These are phyloP conservation scores for Picochlorum costavermella DNA, from an alignment of 139 green algal genomes.

Conservation along the genomic window DNA sequence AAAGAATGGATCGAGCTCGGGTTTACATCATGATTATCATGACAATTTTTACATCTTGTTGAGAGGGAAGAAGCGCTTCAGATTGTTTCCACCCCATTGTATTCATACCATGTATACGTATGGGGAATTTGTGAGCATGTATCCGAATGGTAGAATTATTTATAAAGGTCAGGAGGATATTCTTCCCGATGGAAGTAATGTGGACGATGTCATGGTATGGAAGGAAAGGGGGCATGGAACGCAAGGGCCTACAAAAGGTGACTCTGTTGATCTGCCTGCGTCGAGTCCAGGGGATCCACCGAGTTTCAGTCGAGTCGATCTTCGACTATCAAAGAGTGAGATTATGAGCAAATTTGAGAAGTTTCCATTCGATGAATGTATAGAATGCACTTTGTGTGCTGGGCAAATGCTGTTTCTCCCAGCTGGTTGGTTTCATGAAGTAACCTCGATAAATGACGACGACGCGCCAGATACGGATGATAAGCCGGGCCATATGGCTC, in stretches of 20 bases:
- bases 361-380: constrained; percentile 52
- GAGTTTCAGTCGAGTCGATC: constrained; percentile 52
- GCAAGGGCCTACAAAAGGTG: constrained; percentile 43
- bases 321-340: constrained; percentile 22
- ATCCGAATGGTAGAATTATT: constrained; percentile 78
- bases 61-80: constrained; percentile 70
- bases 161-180: constrained; percentile 63
- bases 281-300: constrained; percentile 15
- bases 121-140: constrained; percentile 35
- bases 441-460: constrained; percentile 31
- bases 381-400: constrained; percentile 32
- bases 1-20: constrained; percentile 45
- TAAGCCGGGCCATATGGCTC: constrained; percentile 52
- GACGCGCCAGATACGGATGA: not conserved
- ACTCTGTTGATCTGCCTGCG: constrained; percentile 15
- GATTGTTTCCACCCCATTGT: constrained; percentile 54
- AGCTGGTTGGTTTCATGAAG: constrained; percentile 83
- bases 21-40: constrained; percentile 86
- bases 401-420: constrained; percentile 74
- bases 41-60: constrained; percentile 87
- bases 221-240: constrained; percentile 27
- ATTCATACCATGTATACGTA: constrained; percentile 39
- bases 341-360: constrained; percentile 35
- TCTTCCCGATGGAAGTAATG: constrained; percentile 49
- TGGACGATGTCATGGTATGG: constrained; percentile 42